These are phyloP conservation scores for Hibiscus trionum DNA, from an alignment of 345 rosid genomes.

Conservation along the genomic window DNA sequence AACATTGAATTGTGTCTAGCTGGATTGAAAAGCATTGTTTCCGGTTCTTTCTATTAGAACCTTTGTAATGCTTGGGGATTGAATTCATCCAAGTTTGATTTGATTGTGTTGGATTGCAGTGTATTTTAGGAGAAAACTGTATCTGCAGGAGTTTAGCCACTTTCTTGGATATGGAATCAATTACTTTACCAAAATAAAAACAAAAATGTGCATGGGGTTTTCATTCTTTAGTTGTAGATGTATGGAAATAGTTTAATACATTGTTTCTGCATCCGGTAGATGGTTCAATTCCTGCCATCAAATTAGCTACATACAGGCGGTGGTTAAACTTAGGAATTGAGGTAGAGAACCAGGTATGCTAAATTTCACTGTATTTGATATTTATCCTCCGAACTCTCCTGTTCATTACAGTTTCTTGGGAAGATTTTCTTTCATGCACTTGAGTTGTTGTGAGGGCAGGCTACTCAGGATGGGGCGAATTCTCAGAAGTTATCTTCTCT, in stretches of 20 bases:
- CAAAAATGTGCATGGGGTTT: background rate
- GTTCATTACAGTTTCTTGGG: background rate
- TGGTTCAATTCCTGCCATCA: constrained; percentile 90
- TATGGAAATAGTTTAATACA: background rate
- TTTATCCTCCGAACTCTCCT: background rate
- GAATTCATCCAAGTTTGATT: background rate
- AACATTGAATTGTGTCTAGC: background rate
- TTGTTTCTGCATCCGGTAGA: constrained; percentile 31
- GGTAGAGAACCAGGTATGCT: constrained; percentile 24
- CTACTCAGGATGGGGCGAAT: constrained; percentile 32
- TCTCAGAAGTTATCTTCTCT: constrained; percentile 45
- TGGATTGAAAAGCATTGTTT: background rate
- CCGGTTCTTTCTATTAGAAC: background rate
- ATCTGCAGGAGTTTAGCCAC: background rate
- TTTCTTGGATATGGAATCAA: background rate
- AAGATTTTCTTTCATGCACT: constrained; percentile 1
- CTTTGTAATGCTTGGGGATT: background rate
- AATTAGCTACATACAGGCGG: constrained; percentile 64
- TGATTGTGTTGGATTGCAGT: background rate
- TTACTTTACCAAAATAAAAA: background rate
- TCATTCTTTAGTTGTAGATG: background rate
- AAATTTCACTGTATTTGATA: background rate
- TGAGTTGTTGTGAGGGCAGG: constrained; percentile 31
- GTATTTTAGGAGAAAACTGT: background rate
- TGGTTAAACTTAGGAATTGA: constrained; percentile 55